These are phyloP conservation scores for Durusdinium trenchii DNA, from an alignment of 73 alveolate species.

Conservation along the genomic window DNA sequence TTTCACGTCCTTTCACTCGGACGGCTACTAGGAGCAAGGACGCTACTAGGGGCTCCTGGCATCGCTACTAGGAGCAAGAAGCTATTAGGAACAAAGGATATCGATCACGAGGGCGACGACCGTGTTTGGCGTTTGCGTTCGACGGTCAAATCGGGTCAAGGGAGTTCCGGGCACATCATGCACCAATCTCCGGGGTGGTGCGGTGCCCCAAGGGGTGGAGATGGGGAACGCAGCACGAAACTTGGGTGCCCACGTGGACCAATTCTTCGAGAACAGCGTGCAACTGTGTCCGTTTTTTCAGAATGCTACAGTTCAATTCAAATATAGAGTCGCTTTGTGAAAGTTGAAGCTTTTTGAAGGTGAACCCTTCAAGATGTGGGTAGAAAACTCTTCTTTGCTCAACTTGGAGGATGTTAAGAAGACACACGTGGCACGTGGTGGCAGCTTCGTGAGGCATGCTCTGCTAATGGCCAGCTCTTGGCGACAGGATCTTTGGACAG, in stretches of 20 bases:
- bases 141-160: background rate
- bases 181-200: slow-evolving; percentile 67
- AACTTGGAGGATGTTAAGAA: background rate
- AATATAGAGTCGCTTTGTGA: too few relatives aligned
- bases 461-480: slow-evolving; percentile 82
- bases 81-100: too few relatives aligned
- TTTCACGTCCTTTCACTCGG: too few relatives aligned
- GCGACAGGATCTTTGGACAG: slow-evolving; percentile 93
- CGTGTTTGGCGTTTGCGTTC: too few relatives aligned
- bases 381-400: background rate
- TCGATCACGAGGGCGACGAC: too few relatives aligned
- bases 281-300: background rate
- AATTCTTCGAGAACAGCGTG: background rate
- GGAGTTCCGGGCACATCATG: slow-evolving; percentile 94
- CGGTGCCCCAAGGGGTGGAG: background rate
- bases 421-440: background rate
- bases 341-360: too few relatives aligned
- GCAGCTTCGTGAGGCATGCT: slow-evolving; percentile 29
- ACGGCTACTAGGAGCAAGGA: too few relatives aligned
- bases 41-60: too few relatives aligned
- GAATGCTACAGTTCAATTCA: background rate
- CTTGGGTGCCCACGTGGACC: too few relatives aligned
- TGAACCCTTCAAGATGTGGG: background rate
- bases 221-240: too few relatives aligned
- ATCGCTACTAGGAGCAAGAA: too few relatives aligned